Evolutionary conservation across 176 grass and related monocot species (phyloP), one percentile per base, ranked within the genome.

Genomic region (Aegilops bicornis): DNA sequence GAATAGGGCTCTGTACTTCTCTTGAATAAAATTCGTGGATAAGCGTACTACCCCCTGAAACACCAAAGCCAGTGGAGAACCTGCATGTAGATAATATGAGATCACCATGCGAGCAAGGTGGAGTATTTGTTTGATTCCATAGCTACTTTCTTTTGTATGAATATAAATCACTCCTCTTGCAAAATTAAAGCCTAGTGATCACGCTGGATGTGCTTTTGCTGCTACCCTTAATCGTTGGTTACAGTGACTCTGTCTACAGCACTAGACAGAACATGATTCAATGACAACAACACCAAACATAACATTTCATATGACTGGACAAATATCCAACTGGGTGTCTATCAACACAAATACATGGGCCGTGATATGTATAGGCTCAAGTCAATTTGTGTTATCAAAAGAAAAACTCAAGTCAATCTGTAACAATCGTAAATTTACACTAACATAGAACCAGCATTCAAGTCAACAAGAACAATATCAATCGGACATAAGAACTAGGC

Each of bases 11-110:
- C 79, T 89, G 87, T 12, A 96, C 87, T 89, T 98, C 92, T 84
- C 88, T 94, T 71, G 92, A 88, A 79, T 96, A 99, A 81, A 96
- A 99, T 1, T 96, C 97, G 32, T 99, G 97, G 87, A 99, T 99
- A 42, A 99, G 89, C 6, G 97, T 83, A 79, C 97, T 96, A 22
- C 94, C 94, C 7, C 87, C 94, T 10, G 97, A 93, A 85, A 99
- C 90, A 76, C 94, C 97, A 83, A 96, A 91, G 69, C 94, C 97
- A 70, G 97, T 99, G 2, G 94, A 99, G 87, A 96, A 99, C 97
- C 97, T 99, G 86, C 84, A 86, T 2, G 73, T 13, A 83, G 74
- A 70, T 24, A 60, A 60, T 5, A 84, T 2, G 5, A 33, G 27
- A 80, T 43, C 17, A 79, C 23, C 13, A 86, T 17, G 3, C 3